Percentiles rank a stretch among this genome's conserved stretches.
Conservation (phyloP, 345 rosid species). For the Diplotaxis tenuifolia region DNA sequence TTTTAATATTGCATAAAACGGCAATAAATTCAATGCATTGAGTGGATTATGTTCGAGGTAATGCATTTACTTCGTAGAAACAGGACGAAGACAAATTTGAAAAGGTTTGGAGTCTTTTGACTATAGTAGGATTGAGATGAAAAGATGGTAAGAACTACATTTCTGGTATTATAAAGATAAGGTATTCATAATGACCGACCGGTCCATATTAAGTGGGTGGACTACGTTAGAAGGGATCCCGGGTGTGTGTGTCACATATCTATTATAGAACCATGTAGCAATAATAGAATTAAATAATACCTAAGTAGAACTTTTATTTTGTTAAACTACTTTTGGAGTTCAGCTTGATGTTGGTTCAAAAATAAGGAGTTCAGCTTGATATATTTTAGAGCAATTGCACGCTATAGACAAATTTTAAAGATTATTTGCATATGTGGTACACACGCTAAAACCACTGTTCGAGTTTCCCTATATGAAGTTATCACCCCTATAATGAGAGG, state of each 20-base stretch:
- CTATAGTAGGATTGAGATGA: background rate
- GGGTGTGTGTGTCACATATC: background rate
- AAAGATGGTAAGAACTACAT: background rate
- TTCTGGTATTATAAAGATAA: background rate
- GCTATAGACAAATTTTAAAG: too few relatives aligned
- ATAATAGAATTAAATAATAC: background rate
- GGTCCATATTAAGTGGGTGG: background rate
- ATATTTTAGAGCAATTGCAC: background rate
- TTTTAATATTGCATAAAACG: background rate
- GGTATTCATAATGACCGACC: slow-evolving; percentile 9
- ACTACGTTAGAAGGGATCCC: background rate
- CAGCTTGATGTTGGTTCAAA: too few relatives aligned
- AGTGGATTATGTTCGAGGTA: slow-evolving; percentile 6
- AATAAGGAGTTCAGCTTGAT: background rate
- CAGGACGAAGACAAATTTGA: background rate
- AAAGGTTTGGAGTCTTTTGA: slow-evolving; percentile 12
- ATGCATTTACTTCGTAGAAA: background rate
- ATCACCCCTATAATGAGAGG: too few relatives aligned
- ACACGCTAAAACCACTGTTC: too few relatives aligned
- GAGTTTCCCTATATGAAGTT: too few relatives aligned
- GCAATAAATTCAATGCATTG: slow-evolving; percentile 13
- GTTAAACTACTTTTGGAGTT: background rate
- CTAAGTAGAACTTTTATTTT: background rate
- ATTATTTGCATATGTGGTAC: too few relatives aligned
- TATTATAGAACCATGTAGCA: background rate